Base-by-base conservation (phyloP, 2,329 filamentous ascomycete species). In the Ophiostoma perfectum region DNA sequence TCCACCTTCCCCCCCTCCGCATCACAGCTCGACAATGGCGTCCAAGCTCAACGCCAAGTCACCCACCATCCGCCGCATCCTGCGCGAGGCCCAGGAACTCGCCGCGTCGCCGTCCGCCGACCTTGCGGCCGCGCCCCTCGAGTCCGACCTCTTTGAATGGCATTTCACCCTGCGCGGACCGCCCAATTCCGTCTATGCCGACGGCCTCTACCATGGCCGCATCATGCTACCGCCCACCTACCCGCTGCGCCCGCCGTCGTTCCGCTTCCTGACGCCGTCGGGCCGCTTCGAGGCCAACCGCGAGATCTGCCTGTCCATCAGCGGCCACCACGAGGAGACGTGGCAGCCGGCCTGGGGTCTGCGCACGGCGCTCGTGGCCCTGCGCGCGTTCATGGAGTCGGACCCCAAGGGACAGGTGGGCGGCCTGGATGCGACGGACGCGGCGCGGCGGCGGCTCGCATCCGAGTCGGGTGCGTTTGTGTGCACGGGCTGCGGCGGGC, bases 341-440 rank as follows among this genome's bases (percentile, higher is more conserved):
- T 99, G 95, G 95, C 94, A 97, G 83, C 95, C 95, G 0, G 95
- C 95, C 0, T 99, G 95, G 95, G 95, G 95, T 0, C 90, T 99
- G 9, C 85, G 95, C 70, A 98, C 95, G 4, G 94, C 95, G 16
- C 80, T 99, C 6, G 85, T 88, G 58, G 87, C 87, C 14, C 86
- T 98, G 65, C 82, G 95, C 67, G 90, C 87, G 73, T 97, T 97
- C 78, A 98, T 99, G 93, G 93, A 96, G 77, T 93, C 90, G 3
- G 91, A 94, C 73, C 88, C 91, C 8, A 87, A 86, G 73, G 95
- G 95, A 0, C 95, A 98, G 80, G 82, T 99, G 1, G 95, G 95
- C 12, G 95, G 95, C 0, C 82, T 98, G 74, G 93, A 97, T 72
- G 89, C 89, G 3, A 86, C 81, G 39, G 88, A 89, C 18, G 83